Percentiles rank a stretch among this genome's conserved stretches.
These are phyloP conservation scores for Phytophthora fragariae DNA, from an alignment of 352 stramenopile genomes.

Conservation along the genomic window DNA sequence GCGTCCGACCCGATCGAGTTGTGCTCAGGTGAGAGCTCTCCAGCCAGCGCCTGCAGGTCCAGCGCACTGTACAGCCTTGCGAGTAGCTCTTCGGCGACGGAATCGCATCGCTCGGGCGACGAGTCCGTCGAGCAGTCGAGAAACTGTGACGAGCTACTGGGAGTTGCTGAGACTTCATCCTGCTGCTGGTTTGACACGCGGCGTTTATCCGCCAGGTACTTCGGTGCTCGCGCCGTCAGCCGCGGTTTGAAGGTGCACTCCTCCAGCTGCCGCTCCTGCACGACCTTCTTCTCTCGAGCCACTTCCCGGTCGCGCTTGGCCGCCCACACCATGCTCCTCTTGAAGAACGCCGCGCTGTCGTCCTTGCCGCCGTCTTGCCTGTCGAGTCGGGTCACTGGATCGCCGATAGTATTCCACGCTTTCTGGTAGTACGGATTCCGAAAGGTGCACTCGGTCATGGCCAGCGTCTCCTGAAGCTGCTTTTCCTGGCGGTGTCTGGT, in stretches of 20 bases:
- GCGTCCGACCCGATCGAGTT: constrained; percentile 15
- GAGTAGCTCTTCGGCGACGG: constrained; percentile 21
- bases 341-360: constrained; percentile 48
- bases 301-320: constrained; percentile 46
- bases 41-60: constrained; percentile 43
- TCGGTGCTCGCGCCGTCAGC: constrained; percentile 18
- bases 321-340: constrained; percentile 55
- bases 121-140: constrained; percentile 15
- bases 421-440: constrained; percentile 62
- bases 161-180: not conserved
- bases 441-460: constrained; percentile 58
- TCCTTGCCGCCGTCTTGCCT: constrained; percentile 12
- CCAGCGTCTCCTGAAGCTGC: constrained; percentile 44
- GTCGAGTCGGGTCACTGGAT: not conserved
- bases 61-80: constrained; percentile 35
- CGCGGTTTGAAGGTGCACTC: constrained; percentile 71
- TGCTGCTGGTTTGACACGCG: constrained; percentile 21
- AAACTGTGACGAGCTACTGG: not conserved
- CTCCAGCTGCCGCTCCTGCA: constrained; percentile 45
- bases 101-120: constrained; percentile 9
- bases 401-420: constrained; percentile 44
- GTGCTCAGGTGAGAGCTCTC: constrained; percentile 19
- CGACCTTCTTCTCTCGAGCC: constrained; percentile 44
- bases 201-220: constrained; percentile 13
- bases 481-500: constrained; percentile 41